A percentile compares a stretch with the other conserved stretches of the same genome.
These are phyloP conservation scores for Yamadazyma mexicana DNA, from an alignment of 1,139 yeast genomes.

Conservation along the genomic window DNA sequence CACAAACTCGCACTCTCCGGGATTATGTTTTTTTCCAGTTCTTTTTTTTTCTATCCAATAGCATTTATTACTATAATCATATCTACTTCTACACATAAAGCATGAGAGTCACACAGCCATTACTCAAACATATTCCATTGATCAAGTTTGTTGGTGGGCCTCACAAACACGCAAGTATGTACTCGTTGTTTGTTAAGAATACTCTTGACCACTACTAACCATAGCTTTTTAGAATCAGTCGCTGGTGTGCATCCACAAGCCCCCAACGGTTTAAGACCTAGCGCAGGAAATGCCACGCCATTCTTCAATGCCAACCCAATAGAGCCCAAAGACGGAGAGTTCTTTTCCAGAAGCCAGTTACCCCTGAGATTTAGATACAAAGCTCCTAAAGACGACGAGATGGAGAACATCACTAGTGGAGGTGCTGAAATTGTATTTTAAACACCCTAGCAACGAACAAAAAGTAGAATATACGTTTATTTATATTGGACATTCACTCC, in stretches of 20 bases:
- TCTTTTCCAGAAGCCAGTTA: slow-evolving; percentile 60
- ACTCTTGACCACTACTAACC: slow-evolving; percentile 22
- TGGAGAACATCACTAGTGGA: slow-evolving; percentile 71
- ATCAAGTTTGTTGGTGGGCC: slow-evolving; percentile 66
- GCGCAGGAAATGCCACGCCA: slow-evolving; percentile 20
- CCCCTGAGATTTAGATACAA: slow-evolving; percentile 71
- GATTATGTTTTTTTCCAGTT: slow-evolving; percentile 1
- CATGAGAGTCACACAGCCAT: slow-evolving; percentile 32
- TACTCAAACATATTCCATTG: slow-evolving; percentile 50
- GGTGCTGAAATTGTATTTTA: slow-evolving; percentile 62
- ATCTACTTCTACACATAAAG: slow-evolving; percentile 1
- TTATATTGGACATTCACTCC: not conserved
- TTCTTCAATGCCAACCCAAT: slow-evolving; percentile 34
- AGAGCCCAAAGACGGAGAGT: slow-evolving; percentile 48
- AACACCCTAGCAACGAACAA: not conserved
- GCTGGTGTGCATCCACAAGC: slow-evolving; percentile 50
- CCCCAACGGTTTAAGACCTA: slow-evolving; percentile 51
- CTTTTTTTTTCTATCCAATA: slow-evolving; percentile 3
- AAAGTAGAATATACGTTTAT: not conserved
- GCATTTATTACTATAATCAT: slow-evolving; percentile 2
- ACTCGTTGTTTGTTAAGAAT: no score
- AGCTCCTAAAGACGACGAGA: slow-evolving; percentile 62
- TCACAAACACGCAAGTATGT: slow-evolving; percentile 52
- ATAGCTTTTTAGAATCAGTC: slow-evolving; percentile 17
- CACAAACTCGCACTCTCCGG: slow-evolving; percentile 7